These are phyloP conservation scores for Hymenoscyphus infarciens DNA, from an alignment of 2,329 filamentous ascomycete species.

Conservation along the genomic window DNA sequence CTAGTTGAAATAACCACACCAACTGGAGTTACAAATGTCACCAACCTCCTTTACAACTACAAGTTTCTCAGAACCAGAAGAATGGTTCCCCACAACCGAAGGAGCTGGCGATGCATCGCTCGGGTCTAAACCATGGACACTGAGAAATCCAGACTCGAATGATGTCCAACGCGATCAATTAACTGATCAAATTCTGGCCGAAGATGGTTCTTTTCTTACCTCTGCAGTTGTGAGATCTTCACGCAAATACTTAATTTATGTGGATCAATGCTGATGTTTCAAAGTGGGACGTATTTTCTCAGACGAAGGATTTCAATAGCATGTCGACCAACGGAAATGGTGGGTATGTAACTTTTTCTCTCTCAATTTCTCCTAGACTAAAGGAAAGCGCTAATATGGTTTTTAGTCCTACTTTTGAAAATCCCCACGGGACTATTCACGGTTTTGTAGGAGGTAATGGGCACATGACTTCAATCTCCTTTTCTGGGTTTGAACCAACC, in stretches of 20 bases:
- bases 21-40: conserved; percentile 28
- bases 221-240: neutral
- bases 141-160: conserved; percentile 6
- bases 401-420: conserved; percentile 5
- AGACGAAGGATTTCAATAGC: conserved; percentile 6
- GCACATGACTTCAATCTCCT: neutral
- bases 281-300: conserved; percentile 7
- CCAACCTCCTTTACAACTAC: conserved; percentile 51
- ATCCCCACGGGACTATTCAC: conserved; percentile 1
- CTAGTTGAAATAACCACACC: conserved; percentile 32
- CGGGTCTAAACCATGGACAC: conserved; percentile 4
- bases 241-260: neutral
- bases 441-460: neutral
- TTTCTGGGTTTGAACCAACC: neutral
- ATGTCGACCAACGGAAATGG: conserved; percentile 8
- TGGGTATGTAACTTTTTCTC: neutral
- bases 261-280: neutral
- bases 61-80: conserved; percentile 37
- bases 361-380: too few species aligned
- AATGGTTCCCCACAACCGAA: conserved; percentile 32
- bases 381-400: neutral
- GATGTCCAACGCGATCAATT: neutral
- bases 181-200: neutral
- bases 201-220: neutral
- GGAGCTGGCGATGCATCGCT: conserved; percentile 31